phyloP scores from a whole-genome alignment of 169 alveolate genomes.

The Eimeria sp. region DNA sequence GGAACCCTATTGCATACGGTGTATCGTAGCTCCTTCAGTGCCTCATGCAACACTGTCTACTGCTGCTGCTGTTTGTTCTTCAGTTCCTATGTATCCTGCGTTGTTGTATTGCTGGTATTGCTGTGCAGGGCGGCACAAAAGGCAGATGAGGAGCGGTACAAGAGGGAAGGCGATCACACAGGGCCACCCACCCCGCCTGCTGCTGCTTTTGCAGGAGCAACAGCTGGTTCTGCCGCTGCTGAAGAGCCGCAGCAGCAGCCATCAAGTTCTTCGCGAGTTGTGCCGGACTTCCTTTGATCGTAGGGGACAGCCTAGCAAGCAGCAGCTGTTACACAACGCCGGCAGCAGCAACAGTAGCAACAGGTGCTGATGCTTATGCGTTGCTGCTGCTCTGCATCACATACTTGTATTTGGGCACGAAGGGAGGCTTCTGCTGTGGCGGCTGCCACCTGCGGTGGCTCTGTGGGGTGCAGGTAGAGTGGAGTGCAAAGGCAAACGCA shows the following conservation, averaged over 20 bases:
- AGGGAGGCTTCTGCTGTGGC: not conserved
- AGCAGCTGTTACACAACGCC: not conserved
- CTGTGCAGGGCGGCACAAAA: constrained; percentile 70
- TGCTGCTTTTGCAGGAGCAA: not conserved
- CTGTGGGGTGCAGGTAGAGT: not conserved
- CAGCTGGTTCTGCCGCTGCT: not conserved
- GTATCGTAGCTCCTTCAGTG: not conserved
- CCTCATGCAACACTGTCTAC: not conserved
- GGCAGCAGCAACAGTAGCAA: not conserved
- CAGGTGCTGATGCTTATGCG: not conserved
- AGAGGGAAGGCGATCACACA: constrained; percentile 61
- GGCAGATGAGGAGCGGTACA: constrained; percentile 74
- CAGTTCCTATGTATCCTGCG: too few species aligned
- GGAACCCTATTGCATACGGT: not conserved
- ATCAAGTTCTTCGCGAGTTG: not conserved
- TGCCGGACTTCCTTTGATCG: not conserved
- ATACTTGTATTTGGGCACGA: not conserved
- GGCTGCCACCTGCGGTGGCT: not conserved
- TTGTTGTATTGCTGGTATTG: not conserved
- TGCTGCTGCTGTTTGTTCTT: constrained; percentile 3
- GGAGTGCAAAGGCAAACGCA: not conserved
- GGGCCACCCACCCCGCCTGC: constrained; percentile 32
- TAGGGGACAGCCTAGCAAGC: not conserved
- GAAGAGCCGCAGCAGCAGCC: not conserved
- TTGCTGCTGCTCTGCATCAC: not conserved